Percentiles rank a stretch among this genome's conserved stretches.
phyloP scores from a whole-genome alignment of 768 basidiomycete species.

The Mycena alexandri region DNA sequence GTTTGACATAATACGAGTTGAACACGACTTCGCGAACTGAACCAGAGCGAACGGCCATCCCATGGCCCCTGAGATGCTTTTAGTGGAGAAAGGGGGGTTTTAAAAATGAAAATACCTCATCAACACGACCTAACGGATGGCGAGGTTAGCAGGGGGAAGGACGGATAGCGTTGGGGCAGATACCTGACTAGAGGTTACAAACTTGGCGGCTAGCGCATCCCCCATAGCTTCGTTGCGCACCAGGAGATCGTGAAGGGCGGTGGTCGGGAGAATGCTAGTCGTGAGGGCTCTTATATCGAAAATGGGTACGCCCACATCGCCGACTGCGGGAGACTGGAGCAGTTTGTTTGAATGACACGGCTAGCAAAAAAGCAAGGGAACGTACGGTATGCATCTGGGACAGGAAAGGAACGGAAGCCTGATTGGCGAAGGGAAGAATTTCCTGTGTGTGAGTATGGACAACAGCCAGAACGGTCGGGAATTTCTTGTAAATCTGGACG shows the following conservation, averaged over 20 bases:
- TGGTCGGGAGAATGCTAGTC: conserved; percentile 24
- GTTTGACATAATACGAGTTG: conserved; percentile 9
- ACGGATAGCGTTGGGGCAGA: too few species aligned
- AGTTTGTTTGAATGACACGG: not conserved
- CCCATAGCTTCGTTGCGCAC: conserved; percentile 36
- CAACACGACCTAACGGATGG: conserved; percentile 3
- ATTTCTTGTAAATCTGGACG: conserved; percentile 13
- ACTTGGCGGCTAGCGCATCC: conserved; percentile 34
- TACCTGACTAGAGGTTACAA: too few species aligned
- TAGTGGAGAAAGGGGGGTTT: too few species aligned
- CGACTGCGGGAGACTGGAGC: conserved; percentile 24
- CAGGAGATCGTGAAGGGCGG: conserved; percentile 35
- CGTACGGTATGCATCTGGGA: conserved; percentile 37
- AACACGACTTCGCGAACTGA: conserved; percentile 10
- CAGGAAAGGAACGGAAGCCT: conserved; percentile 28
- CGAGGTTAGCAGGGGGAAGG: too few species aligned
- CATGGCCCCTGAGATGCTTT: too few species aligned
- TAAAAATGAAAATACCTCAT: too few species aligned
- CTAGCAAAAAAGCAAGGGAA: not conserved
- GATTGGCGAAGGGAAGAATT: conserved; percentile 39
- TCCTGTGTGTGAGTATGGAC: conserved; percentile 37
- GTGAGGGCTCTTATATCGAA: conserved; percentile 37
- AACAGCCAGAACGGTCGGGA: conserved; percentile 24
- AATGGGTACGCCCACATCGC: conserved; percentile 35
- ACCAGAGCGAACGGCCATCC: conserved; percentile 7